Conservation (phyloP, 2,329 filamentous ascomycete genomes). For the Penicillium italicum region DNA sequence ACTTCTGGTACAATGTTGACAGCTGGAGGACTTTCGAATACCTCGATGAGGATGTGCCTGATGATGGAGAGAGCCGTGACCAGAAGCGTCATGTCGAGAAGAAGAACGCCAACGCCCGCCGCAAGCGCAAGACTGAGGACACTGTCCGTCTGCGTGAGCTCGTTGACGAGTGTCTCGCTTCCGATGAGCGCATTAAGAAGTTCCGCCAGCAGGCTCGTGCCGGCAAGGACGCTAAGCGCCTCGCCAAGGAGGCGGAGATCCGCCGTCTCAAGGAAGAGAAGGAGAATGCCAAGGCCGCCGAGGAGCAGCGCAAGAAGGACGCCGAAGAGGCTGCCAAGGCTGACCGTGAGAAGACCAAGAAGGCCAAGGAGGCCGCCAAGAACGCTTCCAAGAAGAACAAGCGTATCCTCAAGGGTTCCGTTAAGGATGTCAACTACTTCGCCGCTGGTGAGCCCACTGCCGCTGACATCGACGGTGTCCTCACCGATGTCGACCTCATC, state of each 20-base stretch:
- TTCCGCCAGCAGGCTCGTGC: conserved; percentile 91
- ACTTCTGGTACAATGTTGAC: conserved; percentile 99
- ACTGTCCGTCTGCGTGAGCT: conserved; percentile 83
- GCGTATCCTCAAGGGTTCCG: conserved; percentile 86
- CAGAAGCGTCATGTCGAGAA: conserved; percentile 98
- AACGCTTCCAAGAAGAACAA: conserved; percentile 99
- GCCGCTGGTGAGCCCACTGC: conserved; percentile 67
- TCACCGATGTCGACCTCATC: conserved; percentile 80
- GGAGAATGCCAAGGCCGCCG: conserved; percentile 75
- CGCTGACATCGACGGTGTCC: conserved; percentile 73
- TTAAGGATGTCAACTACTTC: conserved; percentile 99
- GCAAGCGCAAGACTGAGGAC: conserved; percentile 99
- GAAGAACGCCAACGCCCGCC: conserved; percentile 95
- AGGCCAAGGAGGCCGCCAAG: conserved; percentile 98
- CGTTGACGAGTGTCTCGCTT: conserved; percentile 78
- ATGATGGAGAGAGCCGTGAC: conserved; percentile 98
- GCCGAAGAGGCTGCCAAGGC: conserved; percentile 83
- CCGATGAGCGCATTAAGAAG: conserved; percentile 93
- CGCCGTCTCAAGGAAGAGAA: conserved; percentile 84
- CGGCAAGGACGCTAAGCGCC: conserved; percentile 90
- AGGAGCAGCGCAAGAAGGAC: conserved; percentile 73
- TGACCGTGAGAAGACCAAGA: conserved; percentile 80
- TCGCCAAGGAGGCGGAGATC: conserved; percentile 87
- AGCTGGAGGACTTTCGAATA: conserved; percentile 98
- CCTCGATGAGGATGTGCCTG: conserved; percentile 95